These are phyloP conservation scores for Ophiostoma ips DNA, from an alignment of 2,329 filamentous ascomycete species.

Conservation along the genomic window DNA sequence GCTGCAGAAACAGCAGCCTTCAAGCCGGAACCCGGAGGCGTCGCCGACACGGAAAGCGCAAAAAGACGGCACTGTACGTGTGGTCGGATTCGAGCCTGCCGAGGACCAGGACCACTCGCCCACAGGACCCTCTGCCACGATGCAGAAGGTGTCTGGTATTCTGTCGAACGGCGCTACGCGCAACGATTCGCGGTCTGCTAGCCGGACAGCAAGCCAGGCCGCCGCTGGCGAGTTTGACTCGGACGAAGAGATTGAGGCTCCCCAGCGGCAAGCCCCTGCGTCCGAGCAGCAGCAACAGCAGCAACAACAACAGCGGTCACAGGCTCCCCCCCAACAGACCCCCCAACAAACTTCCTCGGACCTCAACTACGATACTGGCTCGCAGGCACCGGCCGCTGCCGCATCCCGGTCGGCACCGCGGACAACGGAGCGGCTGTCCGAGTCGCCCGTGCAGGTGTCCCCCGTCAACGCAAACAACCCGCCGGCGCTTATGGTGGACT, in stretches of 20 bases:
- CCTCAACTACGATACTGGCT: not conserved
- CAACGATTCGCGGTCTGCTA: conserved; percentile 18
- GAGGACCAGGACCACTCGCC: conserved; percentile 22
- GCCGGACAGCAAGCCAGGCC: conserved; percentile 40
- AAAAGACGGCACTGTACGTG: conserved; percentile 34
- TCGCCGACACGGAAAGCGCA: conserved; percentile 30
- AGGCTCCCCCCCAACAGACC: too few relatives aligned
- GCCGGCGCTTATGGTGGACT: conserved; percentile 56
- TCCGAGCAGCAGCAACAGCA: conserved; percentile 24
- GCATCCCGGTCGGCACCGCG: conserved; percentile 16
- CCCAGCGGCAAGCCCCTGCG: not conserved
- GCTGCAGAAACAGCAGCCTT: conserved; percentile 52
- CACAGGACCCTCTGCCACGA: not conserved
- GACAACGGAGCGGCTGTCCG: conserved; percentile 37
- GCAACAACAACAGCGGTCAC: conserved; percentile 20
- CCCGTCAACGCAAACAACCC: conserved; percentile 39
- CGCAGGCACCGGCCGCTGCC: not conserved
- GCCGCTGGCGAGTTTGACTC: conserved; percentile 58
- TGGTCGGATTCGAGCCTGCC: conserved; percentile 38
- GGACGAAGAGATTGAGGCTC: conserved; percentile 27
- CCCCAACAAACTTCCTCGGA: too few relatives aligned
- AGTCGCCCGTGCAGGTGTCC: conserved; percentile 55
- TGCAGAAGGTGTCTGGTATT: not conserved
- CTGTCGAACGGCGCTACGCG: not conserved
- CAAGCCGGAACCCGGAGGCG: conserved; percentile 16